Evolutionary conservation across 2,329 filamentous ascomycete genomes (phyloP).

Genomic region (Septoria linicola): DNA sequence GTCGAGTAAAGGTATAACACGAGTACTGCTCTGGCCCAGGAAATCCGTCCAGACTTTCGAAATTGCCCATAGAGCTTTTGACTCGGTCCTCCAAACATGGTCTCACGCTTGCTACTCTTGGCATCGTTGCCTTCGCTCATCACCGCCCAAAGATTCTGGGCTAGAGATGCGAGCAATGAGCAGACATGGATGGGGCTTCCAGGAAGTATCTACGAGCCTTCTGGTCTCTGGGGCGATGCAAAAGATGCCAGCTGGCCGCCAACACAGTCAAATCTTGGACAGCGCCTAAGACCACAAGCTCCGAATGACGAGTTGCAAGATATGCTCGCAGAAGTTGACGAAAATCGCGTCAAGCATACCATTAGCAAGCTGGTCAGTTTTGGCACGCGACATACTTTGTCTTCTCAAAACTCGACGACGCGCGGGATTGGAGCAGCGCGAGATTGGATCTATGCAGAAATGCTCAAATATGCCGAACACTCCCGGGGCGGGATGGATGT

Average conservation of each 20-base stretch:
- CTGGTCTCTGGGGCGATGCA: slow-evolving; percentile 25
- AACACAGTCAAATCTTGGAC: slow-evolving; percentile 36
- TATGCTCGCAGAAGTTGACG: slow-evolving; percentile 43
- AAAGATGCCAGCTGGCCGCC: slow-evolving; percentile 43
- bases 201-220: slow-evolving; percentile 28
- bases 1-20: too few species aligned
- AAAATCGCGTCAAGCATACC: slow-evolving; percentile 50
- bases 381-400: slow-evolving; percentile 58
- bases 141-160: slow-evolving; percentile 10
- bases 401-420: slow-evolving; percentile 51
- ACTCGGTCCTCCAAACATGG: too few species aligned
- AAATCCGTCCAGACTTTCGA: too few species aligned
- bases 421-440: slow-evolving; percentile 58
- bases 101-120: neutral
- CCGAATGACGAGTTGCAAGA: slow-evolving; percentile 43
- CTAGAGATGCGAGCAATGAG: slow-evolving; percentile 1
- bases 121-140: slow-evolving; percentile 8
- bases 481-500: slow-evolving; percentile 55
- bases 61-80: too few species aligned
- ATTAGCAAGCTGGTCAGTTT: slow-evolving; percentile 57
- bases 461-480: slow-evolving; percentile 48
- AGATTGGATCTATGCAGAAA: slow-evolving; percentile 57
- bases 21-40: too few species aligned
- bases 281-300: slow-evolving; percentile 41
- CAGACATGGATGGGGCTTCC: slow-evolving; percentile 29